Percentiles rank a stretch among this genome's conserved stretches.
These are phyloP conservation scores for Diaporthe sp. DNA, from an alignment of 2,329 filamentous ascomycete genomes.

Conservation along the genomic window DNA sequence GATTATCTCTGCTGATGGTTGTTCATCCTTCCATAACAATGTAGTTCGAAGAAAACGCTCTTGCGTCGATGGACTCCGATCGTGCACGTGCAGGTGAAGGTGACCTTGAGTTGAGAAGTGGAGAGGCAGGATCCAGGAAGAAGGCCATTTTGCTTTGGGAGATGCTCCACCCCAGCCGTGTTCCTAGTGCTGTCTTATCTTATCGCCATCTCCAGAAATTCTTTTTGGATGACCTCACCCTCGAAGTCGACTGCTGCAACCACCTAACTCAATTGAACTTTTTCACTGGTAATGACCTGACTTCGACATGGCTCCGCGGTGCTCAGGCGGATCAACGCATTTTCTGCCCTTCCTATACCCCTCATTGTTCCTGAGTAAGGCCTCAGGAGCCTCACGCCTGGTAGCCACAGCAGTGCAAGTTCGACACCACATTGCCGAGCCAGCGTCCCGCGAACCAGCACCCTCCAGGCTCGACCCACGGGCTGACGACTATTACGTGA, in stretches of 20 bases:
- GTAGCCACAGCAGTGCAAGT: slow-evolving; percentile 46
- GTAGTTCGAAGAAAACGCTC: no score
- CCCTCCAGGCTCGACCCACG: slow-evolving; percentile 80
- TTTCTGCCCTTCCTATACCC: slow-evolving; percentile 67
- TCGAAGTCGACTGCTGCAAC: background rate
- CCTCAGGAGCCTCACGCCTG: slow-evolving; percentile 45
- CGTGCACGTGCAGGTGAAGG: background rate
- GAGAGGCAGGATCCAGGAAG: background rate
- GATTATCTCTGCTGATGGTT: background rate
- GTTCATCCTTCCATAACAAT: background rate
- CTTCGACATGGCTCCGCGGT: slow-evolving; percentile 58
- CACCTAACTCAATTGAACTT: slow-evolving; percentile 8
- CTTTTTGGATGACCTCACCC: slow-evolving; percentile 20
- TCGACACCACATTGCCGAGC: slow-evolving; percentile 48
- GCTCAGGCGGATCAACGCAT: slow-evolving; percentile 53
- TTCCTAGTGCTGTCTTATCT: slow-evolving; percentile 36
- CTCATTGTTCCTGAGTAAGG: slow-evolving; percentile 54
- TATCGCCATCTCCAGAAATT: slow-evolving; percentile 38
- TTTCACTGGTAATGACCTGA: slow-evolving; percentile 20
- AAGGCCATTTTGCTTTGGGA: background rate
- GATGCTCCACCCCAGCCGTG: background rate
- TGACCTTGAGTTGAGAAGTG: background rate
- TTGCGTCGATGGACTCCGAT: background rate
- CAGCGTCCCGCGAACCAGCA: slow-evolving; percentile 47
- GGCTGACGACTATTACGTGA: slow-evolving; percentile 86